Base-by-base conservation (phyloP, 164 flowering plant species). In the Protea cynaroides region DNA sequence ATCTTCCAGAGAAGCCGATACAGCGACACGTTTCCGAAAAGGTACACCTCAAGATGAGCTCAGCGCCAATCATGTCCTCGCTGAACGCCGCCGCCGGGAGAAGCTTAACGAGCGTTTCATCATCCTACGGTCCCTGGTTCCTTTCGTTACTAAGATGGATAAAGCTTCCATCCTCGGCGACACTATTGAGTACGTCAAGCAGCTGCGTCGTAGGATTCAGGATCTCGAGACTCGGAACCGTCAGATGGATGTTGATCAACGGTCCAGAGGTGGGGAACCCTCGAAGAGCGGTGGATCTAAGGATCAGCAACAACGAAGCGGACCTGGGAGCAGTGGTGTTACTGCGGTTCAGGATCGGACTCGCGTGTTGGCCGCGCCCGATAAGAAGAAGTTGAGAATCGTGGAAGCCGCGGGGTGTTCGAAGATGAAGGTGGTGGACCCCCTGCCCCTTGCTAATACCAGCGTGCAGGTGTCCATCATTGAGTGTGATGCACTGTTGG, bases 161-260 rank as follows among this genome's bases (percentile, higher is more conserved):
- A 95, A 95, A 64, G 99, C 94, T 4, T 95, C 99, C 3, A 95
- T 95, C 17, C 66, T 95, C 0, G 99, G 96, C 0, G 99, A 95
- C 78, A 85, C 99, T 1, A 91, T 95, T 3, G 99, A 95, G 80
- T 95, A 95, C 69, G 78, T 95, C 46, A 89, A 95, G 75, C 99
- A 95, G 61, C 70, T 95, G 1, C 71, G 90, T 12, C 76, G 68
- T 61, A 81, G 73, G 61, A 82, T 91, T 34, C 92, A 86, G 58
- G 97, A 95, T 3, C 86, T 95, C 5, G 99, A 94, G 72, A 55
- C 81, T 0, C 74, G 73, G n/a, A 66, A 71, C 44, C 68, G 70
- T 24, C 81, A 75, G 24, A 65, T 70, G 74, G 87, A 80, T 64
- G 56, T 13, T 7, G 83, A 77, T 46, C 82, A 69, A 47, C 68